These are phyloP conservation scores for Filobasidium floriforme DNA, from an alignment of 768 basidiomycete species.

Conservation along the genomic window DNA sequence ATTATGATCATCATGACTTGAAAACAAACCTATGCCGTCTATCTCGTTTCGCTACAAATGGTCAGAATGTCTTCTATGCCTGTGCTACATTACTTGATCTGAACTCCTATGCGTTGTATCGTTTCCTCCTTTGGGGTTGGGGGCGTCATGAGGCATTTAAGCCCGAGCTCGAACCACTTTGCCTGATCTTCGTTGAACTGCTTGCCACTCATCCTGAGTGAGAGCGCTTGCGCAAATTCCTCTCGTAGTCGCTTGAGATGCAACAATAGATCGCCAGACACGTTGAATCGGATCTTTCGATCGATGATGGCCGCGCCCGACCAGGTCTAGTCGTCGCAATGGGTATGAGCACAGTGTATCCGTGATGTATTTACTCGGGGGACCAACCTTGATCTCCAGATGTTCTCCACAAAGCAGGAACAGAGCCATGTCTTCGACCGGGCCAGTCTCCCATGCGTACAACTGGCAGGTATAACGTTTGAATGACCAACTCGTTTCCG, in stretches of 20 bases:
- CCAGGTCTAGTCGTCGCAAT: constrained; percentile 51
- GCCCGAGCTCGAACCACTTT: constrained; percentile 65
- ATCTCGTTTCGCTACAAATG: too few species aligned
- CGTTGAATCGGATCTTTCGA: constrained; percentile 69
- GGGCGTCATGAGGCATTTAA: constrained; percentile 44
- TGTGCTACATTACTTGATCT: not conserved
- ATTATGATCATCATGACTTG: constrained; percentile 2
- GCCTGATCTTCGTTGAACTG: constrained; percentile 56
- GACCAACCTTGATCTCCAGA: constrained; percentile 69
- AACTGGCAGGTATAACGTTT: constrained; percentile 17
- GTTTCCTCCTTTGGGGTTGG: not conserved
- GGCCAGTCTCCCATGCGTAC: constrained; percentile 75
- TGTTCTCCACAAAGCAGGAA: constrained; percentile 76
- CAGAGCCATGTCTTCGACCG: constrained; percentile 73
- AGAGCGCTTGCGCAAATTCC: constrained; percentile 55
- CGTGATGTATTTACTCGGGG: not conserved
- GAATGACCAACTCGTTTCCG: not conserved
- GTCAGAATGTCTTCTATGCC: too few species aligned
- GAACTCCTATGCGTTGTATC: not conserved
- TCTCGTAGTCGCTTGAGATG: constrained; percentile 73
- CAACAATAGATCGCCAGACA: constrained; percentile 63
- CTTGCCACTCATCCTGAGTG: constrained; percentile 59
- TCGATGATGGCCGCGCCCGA: constrained; percentile 70
- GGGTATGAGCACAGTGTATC: not conserved
- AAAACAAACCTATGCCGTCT: too few species aligned